Conservation (phyloP, 2,329 filamentous ascomycete species). For the Penicillium sp. region DNA sequence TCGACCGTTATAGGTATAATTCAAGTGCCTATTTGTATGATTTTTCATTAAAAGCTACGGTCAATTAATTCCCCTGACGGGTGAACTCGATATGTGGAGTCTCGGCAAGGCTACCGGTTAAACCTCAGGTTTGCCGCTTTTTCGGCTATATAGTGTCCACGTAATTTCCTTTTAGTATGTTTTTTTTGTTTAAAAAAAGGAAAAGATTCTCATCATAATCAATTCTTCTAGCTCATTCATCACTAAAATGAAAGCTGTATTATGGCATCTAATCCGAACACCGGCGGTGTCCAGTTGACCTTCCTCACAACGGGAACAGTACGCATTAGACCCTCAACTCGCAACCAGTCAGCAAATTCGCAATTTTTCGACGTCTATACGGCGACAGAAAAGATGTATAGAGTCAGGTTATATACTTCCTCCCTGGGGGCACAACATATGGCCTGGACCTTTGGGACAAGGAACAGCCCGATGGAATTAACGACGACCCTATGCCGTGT, state of each 20-base stretch:
- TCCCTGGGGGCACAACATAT: slow-evolving; percentile 30
- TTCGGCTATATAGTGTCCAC: neutral
- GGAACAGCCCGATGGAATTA: slow-evolving; percentile 35
- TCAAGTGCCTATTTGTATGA: no score
- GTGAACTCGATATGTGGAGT: neutral
- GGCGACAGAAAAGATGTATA: neutral
- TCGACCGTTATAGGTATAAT: no score
- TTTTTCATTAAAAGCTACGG: neutral
- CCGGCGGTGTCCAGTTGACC: neutral
- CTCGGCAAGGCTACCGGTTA: neutral
- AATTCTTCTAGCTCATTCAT: no score
- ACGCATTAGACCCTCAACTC: slow-evolving; percentile 15
- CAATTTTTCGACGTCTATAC: slow-evolving; percentile 17
- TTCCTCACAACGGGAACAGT: slow-evolving; percentile 19
- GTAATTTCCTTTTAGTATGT: no score
- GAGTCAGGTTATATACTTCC: slow-evolving; percentile 8
- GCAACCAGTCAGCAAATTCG: slow-evolving; percentile 11
- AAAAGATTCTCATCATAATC: neutral
- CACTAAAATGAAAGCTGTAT: neutral
- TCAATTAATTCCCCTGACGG: neutral
- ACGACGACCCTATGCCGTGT: slow-evolving; percentile 24
- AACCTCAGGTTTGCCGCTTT: neutral
- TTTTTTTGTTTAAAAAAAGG: neutral
- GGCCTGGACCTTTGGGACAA: slow-evolving; percentile 29
- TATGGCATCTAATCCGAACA: neutral